Conservation (phyloP, 2,329 filamentous ascomycete species). For the Tolypocladium nubicola region DNA sequence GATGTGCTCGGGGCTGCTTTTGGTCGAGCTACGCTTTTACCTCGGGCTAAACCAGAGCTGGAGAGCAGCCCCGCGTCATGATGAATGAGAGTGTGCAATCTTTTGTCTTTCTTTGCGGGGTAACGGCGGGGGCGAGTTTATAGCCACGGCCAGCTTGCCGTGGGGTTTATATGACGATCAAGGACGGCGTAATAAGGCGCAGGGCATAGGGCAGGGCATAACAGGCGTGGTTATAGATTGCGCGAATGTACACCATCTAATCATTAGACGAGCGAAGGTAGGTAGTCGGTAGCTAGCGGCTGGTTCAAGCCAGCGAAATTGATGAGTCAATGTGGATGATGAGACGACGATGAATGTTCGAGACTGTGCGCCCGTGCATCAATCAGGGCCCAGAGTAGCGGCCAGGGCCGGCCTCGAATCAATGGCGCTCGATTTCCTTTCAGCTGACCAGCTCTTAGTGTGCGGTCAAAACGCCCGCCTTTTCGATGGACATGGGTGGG, state of each 20-base stretch:
- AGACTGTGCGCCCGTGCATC: background rate
- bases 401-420: background rate
- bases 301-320: conserved; percentile 3
- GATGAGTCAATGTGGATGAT: background rate
- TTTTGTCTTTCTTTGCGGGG: background rate
- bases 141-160: background rate
- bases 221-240: conserved; percentile 5
- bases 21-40: too few relatives aligned
- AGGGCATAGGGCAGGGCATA: background rate
- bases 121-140: background rate
- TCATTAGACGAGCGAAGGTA: conserved; percentile 1
- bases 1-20: background rate
- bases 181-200: conserved; percentile 1
- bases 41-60: background rate
- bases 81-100: background rate
- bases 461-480: background rate
- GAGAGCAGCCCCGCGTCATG: background rate
- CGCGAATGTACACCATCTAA: conserved; percentile 3
- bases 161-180: background rate
- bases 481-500: background rate
- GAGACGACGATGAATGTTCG: background rate
- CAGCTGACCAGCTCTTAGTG: background rate
- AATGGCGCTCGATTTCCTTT: background rate
- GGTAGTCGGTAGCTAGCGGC: background rate
- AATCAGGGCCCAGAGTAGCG: background rate